These are phyloP conservation scores for Candida gigantensis DNA, from an alignment of 1,139 yeast species.

Conservation along the genomic window DNA sequence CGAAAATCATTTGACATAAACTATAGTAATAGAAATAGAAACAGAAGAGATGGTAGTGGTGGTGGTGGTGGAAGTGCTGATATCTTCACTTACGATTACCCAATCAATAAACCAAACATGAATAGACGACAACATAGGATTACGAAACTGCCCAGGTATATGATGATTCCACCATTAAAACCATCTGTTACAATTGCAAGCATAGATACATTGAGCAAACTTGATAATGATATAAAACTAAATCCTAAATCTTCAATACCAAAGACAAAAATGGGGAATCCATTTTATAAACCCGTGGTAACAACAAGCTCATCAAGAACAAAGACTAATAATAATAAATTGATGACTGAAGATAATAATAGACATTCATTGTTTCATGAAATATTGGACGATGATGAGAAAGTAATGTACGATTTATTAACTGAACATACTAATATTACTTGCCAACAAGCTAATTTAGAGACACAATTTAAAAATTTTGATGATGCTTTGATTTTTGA, in stretches of 20 bases:
- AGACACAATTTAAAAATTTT: constrained; percentile 3
- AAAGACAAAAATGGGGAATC: constrained; percentile 14
- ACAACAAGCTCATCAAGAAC: not conserved
- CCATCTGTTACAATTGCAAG: constrained; percentile 30
- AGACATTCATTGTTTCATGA: not conserved
- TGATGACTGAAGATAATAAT: not conserved
- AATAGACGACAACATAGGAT: constrained; percentile 6
- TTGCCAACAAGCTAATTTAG: constrained; percentile 2
- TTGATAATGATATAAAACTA: constrained; percentile 6
- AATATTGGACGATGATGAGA: not conserved
- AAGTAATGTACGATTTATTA: constrained; percentile 4
- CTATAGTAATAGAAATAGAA: not conserved
- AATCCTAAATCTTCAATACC: constrained; percentile 8
- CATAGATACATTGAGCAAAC: constrained; percentile 15
- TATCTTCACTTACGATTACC: constrained; percentile 13
- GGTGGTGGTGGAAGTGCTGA: constrained; percentile 11
- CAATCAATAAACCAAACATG: constrained; percentile 8
- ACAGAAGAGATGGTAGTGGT: too few relatives aligned
- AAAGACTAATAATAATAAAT: not conserved
- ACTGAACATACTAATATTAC: constrained; percentile 1
- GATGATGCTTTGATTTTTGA: constrained; percentile 12
- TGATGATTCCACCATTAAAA: constrained; percentile 19
- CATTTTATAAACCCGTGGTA: constrained; percentile 16
- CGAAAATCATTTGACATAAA: too few relatives aligned
- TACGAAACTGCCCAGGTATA: constrained; percentile 11